Evolutionary conservation across 2,329 filamentous ascomycete species (phyloP).

Genomic region (Exophiala sp.): DNA sequence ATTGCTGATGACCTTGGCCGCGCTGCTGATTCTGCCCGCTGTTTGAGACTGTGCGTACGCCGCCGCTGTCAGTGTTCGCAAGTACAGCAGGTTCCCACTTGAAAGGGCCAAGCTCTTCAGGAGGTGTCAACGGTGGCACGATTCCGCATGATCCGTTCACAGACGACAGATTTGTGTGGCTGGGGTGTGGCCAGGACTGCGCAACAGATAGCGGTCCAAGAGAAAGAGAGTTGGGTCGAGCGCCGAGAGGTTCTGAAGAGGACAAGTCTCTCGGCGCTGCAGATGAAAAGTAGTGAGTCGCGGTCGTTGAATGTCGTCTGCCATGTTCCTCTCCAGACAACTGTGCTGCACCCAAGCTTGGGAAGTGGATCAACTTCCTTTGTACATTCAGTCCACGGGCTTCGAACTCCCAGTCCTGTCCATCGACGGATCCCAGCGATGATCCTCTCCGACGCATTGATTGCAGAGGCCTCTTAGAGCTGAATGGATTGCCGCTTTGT

Average conservation of each 20-base stretch:
- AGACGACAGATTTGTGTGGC: constrained; percentile 3
- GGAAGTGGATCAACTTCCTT: not conserved
- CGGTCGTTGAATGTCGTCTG: not conserved
- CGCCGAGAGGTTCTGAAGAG: too few relatives aligned
- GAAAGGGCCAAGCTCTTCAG: constrained; percentile 31
- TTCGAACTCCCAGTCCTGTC: not conserved
- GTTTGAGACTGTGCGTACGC: constrained; percentile 11
- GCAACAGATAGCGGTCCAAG: constrained; percentile 1
- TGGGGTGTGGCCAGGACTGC: constrained; percentile 11
- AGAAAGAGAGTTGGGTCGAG: not conserved
- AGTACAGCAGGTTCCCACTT: constrained; percentile 23
- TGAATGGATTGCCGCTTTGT: constrained; percentile 2
- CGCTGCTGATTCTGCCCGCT: not conserved
- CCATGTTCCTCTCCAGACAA: not conserved
- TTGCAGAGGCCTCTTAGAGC: not conserved
- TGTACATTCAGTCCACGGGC: not conserved
- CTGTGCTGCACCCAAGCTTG: not conserved
- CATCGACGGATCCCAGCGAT: constrained; percentile 15
- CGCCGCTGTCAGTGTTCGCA: not conserved
- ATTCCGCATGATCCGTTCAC: constrained; percentile 13
- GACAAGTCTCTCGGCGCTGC: not conserved
- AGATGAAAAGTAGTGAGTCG: not conserved
- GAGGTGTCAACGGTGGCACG: constrained; percentile 23
- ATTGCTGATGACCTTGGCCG: constrained; percentile 4
- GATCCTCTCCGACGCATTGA: constrained; percentile 11